Evolutionary conservation across 1,284 basidiomycete genomes (phyloP).

Genomic region (Blastosporella zonata): DNA sequence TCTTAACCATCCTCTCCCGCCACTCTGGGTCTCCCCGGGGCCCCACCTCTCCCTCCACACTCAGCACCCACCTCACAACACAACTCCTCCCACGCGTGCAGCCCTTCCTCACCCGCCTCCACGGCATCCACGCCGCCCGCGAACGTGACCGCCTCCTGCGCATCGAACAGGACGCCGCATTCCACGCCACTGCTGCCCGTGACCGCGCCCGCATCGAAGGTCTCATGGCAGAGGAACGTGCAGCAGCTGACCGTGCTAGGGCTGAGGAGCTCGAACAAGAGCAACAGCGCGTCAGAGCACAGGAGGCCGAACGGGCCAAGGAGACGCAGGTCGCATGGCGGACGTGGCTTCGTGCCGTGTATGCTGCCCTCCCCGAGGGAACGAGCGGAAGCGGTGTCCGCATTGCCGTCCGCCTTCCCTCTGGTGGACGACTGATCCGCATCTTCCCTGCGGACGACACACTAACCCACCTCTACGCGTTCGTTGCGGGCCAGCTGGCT

Average conservation of each 20-base stretch:
- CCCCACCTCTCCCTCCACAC: constrained; percentile 61
- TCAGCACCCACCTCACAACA: constrained; percentile 64
- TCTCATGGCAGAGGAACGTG: constrained; percentile 43
- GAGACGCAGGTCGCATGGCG: constrained; percentile 48
- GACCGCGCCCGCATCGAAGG: constrained; percentile 69
- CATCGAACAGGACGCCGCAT: constrained; percentile 69
- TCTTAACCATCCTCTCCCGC: constrained; percentile 78
- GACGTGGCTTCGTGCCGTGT: constrained; percentile 42
- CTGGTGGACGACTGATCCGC: constrained; percentile 58
- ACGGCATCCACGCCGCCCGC: constrained; percentile 51
- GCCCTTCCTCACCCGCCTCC: constrained; percentile 58
- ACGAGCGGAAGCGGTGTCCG: constrained; percentile 34
- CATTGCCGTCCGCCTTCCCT: constrained; percentile 65
- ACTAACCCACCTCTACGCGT: constrained; percentile 66
- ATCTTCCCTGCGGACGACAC: constrained; percentile 51
- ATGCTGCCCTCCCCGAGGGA: constrained; percentile 20
- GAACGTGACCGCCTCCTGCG: constrained; percentile 16
- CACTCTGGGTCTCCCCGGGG: constrained; percentile 60
- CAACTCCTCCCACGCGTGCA: constrained; percentile 77
- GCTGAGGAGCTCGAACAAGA: constrained; percentile 23
- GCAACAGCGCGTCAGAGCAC: constrained; percentile 10
- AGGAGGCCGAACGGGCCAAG: constrained; percentile 26
- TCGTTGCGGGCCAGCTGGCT: constrained; percentile 58
- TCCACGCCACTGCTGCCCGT: constrained; percentile 59
- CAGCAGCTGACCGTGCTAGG: constrained; percentile 7